A percentile compares a stretch with the other conserved stretches of the same genome.
Evolutionary conservation across 1,284 basidiomycete genomes (phyloP).

Genomic region (Sutorius eximius): DNA sequence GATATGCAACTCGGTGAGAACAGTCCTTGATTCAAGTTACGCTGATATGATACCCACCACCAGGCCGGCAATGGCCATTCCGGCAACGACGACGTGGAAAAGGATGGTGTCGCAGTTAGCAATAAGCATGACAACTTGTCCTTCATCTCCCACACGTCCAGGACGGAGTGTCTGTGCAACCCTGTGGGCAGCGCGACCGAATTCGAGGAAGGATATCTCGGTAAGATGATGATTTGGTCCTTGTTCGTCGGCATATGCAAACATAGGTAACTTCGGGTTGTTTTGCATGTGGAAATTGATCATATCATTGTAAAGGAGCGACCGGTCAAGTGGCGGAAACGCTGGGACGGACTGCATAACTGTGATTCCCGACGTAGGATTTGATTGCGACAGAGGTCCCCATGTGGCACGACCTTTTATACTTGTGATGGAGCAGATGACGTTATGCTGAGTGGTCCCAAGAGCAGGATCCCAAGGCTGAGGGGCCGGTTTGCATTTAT

Average conservation of each 20-base stretch:
- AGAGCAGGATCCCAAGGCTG: too few species aligned
- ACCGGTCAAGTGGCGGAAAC: constrained; percentile 6
- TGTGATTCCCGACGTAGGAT: not conserved
- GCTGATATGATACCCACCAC: constrained; percentile 17
- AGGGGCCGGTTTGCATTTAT: too few species aligned
- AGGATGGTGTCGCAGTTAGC: constrained; percentile 31
- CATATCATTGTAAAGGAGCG: constrained; percentile 12
- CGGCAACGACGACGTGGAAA: constrained; percentile 27
- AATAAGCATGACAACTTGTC: constrained; percentile 30
- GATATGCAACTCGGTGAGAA: not conserved
- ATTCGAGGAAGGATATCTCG: constrained; percentile 26
- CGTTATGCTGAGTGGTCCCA: too few species aligned
- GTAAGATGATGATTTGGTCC: constrained; percentile 5
- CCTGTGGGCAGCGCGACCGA: constrained; percentile 31
- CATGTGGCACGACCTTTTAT: not conserved
- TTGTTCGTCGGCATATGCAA: constrained; percentile 10
- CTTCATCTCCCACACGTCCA: constrained; percentile 12
- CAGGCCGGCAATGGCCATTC: constrained; percentile 28
- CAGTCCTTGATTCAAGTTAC: not conserved
- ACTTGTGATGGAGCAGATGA: too few species aligned
- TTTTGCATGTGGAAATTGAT: constrained; percentile 22
- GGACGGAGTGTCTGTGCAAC: constrained; percentile 20
- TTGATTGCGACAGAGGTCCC: not conserved
- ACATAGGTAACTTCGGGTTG: constrained; percentile 19
- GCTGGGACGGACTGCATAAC: not conserved